These are phyloP conservation scores for Cyclanthera cordifolia DNA, from an alignment of 306 rosid species.

Conservation along the genomic window DNA sequence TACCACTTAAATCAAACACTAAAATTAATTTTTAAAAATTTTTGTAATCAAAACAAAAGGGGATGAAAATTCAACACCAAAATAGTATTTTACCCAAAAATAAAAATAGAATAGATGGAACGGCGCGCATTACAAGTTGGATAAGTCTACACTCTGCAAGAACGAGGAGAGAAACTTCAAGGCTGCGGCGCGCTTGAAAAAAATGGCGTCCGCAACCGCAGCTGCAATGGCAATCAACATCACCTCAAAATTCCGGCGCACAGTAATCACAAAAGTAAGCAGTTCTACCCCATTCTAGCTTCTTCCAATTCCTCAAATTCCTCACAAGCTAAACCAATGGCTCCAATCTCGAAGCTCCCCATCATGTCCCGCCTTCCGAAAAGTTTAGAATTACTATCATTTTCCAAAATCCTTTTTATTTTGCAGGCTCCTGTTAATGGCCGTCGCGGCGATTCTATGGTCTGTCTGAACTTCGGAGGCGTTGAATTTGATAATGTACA, in stretches of 20 bases:
- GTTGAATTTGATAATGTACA: constrained; percentile 10
- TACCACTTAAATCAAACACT: too few species aligned
- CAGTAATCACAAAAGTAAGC: constrained; percentile 2
- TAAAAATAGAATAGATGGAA: neutral
- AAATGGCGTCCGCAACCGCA: constrained; percentile 8
- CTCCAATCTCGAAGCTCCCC: neutral
- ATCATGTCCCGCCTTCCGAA: neutral
- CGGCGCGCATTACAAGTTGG: neutral
- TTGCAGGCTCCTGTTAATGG: constrained; percentile 18
- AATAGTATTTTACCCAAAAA: too few species aligned
- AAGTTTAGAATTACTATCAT: neutral
- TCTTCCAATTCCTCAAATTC: neutral
- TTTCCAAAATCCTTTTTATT: neutral
- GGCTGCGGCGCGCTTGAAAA: neutral
- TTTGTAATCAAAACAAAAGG: too few species aligned
- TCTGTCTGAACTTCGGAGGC: constrained; percentile 10
- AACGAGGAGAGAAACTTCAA: neutral
- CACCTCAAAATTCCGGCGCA: neutral
- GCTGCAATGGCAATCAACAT: neutral
- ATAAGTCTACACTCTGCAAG: neutral
- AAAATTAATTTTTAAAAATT: too few species aligned
- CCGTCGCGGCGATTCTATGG: constrained; percentile 4
- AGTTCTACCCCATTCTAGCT: neutral
- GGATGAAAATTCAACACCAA: too few species aligned
- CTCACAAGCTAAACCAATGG: neutral